Evolutionary conservation across 2,329 filamentous ascomycete genomes (phyloP).

Genomic region (Eutypa lata): DNA sequence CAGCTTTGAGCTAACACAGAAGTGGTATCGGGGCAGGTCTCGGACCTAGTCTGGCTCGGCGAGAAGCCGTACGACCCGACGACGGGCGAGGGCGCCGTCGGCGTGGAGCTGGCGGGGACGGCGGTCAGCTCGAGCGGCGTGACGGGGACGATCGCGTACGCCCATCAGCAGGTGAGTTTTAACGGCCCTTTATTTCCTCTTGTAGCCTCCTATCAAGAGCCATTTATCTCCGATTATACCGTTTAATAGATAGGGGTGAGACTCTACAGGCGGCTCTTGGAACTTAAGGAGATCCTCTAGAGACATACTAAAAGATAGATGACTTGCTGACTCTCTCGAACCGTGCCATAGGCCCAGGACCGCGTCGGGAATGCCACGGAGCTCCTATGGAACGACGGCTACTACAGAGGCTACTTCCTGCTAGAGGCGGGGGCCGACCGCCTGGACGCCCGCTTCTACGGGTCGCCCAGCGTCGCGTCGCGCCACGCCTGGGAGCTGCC

Average conservation of each 20-base stretch:
- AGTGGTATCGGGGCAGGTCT: conserved; percentile 22
- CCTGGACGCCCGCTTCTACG: conserved; percentile 64
- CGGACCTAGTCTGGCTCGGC: conserved; percentile 57
- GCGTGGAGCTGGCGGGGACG: conserved; percentile 64
- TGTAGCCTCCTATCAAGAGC: too few species aligned
- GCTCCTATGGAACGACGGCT: conserved; percentile 70
- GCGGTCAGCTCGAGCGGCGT: conserved; percentile 64
- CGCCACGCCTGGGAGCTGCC: conserved; percentile 63
- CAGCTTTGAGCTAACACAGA: not conserved
- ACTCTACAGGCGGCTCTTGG: too few species aligned
- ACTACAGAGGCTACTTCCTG: conserved; percentile 72
- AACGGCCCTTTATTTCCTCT: too few species aligned
- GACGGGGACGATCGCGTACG: conserved; percentile 51
- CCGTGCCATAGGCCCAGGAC: too few species aligned
- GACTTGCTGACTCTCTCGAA: too few species aligned
- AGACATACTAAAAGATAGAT: too few species aligned
- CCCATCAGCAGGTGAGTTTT: conserved; percentile 48
- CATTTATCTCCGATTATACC: too few species aligned
- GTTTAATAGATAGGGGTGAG: too few species aligned
- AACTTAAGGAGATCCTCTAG: too few species aligned
- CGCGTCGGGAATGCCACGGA: conserved; percentile 54
- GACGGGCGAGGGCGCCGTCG: conserved; percentile 54
- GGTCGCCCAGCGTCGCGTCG: conserved; percentile 52
- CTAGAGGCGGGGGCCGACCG: conserved; percentile 55
- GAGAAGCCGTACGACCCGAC: conserved; percentile 48